phyloP scores from a whole-genome alignment of 305 asterid species.

The Fraxinus dipetala region DNA sequence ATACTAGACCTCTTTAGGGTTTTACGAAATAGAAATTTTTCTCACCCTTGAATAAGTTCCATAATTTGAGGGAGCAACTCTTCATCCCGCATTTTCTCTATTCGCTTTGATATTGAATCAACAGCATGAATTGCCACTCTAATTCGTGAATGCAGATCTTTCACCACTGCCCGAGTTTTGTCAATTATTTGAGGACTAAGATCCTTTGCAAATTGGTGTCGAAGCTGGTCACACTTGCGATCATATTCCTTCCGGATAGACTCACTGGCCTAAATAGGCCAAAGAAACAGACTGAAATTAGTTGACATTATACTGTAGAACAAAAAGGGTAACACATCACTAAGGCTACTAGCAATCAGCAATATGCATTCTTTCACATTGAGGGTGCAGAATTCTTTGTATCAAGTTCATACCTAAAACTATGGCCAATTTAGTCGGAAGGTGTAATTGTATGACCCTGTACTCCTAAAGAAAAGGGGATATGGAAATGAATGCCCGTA shows the following conservation, averaged over 20 bases:
- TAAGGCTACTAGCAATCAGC: background rate
- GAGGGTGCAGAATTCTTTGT: background rate
- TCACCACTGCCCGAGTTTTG: slow-evolving; percentile 78
- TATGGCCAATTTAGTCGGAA: background rate
- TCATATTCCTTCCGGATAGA: slow-evolving; percentile 75
- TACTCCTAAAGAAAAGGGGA: no score
- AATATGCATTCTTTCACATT: background rate
- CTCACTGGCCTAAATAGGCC: slow-evolving; percentile 63
- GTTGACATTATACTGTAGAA: background rate
- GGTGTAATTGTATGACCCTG: background rate
- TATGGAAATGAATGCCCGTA: background rate
- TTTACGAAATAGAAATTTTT: background rate
- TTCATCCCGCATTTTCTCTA: slow-evolving; percentile 93
- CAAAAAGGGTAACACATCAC: background rate
- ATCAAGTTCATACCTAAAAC: background rate
- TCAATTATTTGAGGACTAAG: slow-evolving; percentile 73
- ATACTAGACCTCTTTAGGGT: background rate
- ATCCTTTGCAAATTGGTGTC: slow-evolving; percentile 95
- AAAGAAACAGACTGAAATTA: slow-evolving; percentile 8
- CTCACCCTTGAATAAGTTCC: slow-evolving; percentile 91
- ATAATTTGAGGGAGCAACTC: slow-evolving; percentile 87
- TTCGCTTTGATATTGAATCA: slow-evolving; percentile 83
- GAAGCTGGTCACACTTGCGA: slow-evolving; percentile 68
- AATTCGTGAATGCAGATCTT: slow-evolving; percentile 86
- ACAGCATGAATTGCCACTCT: slow-evolving; percentile 86